Conservation (phyloP, 305 asterid species). For the Solanum hybrid region DNA sequence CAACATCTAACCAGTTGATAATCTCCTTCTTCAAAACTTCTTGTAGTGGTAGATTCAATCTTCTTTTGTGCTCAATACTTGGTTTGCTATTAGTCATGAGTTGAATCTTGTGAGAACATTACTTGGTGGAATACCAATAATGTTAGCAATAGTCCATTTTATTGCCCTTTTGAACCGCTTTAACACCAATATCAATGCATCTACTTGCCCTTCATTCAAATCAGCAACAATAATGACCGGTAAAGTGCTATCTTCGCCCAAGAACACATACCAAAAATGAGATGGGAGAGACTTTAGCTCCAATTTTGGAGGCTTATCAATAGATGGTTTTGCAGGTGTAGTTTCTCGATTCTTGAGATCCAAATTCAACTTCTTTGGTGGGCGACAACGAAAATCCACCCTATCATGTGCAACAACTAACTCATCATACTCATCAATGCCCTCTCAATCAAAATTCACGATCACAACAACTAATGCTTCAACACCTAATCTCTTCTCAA, state of each 20-base stretch:
- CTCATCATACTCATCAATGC: background rate
- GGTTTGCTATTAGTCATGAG: background rate
- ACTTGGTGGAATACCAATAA: background rate
- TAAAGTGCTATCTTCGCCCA: background rate
- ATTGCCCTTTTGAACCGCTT: background rate
- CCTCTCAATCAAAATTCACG: background rate
- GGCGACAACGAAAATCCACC: background rate
- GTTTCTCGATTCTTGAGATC: background rate
- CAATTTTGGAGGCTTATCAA: background rate
- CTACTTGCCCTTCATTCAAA: background rate
- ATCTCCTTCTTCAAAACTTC: background rate
- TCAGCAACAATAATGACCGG: background rate
- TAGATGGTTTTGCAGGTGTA: accelerated
- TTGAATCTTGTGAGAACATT: background rate
- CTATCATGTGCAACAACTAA: accelerated
- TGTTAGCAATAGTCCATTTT: background rate
- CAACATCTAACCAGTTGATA: background rate
- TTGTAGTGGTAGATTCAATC: background rate
- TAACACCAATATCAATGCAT: background rate
- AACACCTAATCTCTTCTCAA: background rate
- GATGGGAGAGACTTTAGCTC: background rate
- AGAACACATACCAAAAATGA: background rate
- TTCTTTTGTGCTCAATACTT: background rate
- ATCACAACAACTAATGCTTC: background rate
- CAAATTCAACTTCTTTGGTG: background rate